Evolutionary conservation across 129 eudicot genomes (phyloP), one percentile per base, ranked within the genome.

Genomic region (Dittrichia graveolens): DNA sequence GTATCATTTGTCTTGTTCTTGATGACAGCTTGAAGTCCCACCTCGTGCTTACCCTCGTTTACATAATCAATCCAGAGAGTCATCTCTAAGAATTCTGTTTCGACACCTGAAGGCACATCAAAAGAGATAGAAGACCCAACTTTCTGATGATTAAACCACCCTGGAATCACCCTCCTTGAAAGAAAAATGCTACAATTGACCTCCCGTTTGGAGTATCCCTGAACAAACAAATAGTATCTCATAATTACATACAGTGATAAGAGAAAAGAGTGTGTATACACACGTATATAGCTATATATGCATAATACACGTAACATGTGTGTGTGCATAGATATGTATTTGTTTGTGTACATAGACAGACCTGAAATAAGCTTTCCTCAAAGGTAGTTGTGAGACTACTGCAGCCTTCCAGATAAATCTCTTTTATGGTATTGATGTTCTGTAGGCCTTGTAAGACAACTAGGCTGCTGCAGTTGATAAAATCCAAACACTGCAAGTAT

Each of bases 331-430:
- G 6, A 44, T 5, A 66, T 7, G 16, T 4, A 52, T 50, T 37
- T 5, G 53, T 11, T 39, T n/a, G 38, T 8, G 4, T 13, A 50
- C n/a, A 39, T 50, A 40, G 53, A 70, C 41, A 49, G 31, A 61
- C 78, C 71, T 62, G 69, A 62, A 74, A 74, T 18, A 74, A 49
- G 64, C 72, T 74, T 31, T 63, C 79, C 63, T 63, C 72, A 1
- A 63, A 52, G 46, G 48, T 58, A 11, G 62, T 74, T 15, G 40
- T 6, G 43, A 74, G 71, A 61, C 38, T 74, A 50, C 31, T 74
- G 50, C 78, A 62, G 63, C 78, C 78, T 62, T 74, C 63, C 9
- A 61, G 39, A 52, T 74, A 63, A 38, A 74, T 19, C 6, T 74
- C 61, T 16, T 61, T 48, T 61, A 62, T 45, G 57, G 45, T 18